A percentile compares a stretch with the other conserved stretches of the same genome.
These are phyloP conservation scores for Globisporangium nagaii DNA, from an alignment of 352 stramenopile genomes.

Conservation along the genomic window DNA sequence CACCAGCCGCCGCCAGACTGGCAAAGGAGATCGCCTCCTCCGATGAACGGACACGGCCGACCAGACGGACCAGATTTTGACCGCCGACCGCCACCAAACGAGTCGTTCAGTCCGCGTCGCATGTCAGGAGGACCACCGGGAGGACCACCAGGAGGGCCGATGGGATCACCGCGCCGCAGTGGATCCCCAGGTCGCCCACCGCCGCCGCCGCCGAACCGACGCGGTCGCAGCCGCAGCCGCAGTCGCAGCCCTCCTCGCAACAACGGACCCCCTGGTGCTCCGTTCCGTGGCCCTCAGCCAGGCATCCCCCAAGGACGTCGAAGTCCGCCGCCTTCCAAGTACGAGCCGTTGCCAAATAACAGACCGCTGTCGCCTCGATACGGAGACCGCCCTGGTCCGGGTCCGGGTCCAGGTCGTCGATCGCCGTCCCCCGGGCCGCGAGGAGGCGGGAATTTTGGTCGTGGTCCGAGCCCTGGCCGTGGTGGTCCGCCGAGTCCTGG, in stretches of 20 bases:
- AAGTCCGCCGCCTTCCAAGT: conserved; percentile 5
- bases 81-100: not conserved
- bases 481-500: conserved; percentile 1
- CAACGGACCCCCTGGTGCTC: conserved; percentile 9
- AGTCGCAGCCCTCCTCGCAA: conserved; percentile 29
- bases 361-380: conserved; percentile 8
- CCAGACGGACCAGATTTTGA: not conserved
- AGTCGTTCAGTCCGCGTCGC: not conserved
- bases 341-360: conserved; percentile 2
- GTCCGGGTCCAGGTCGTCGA: not conserved
- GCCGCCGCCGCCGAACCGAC: not conserved
- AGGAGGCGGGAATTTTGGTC: not conserved
- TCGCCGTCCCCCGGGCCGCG: conserved; percentile 5
- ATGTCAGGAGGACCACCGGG: not conserved
- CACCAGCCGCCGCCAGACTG: not conserved
- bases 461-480: conserved; percentile 16
- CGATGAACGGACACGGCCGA: not conserved
- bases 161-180: conserved; percentile 7
- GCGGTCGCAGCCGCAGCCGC: conserved; percentile 26
- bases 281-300: conserved; percentile 2
- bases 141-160: not conserved
- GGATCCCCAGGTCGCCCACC: not conserved
- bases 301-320: conserved; percentile 1
- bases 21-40: conserved; percentile 1
- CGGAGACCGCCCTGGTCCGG: not conserved